Percentiles rank a stretch among this genome's conserved stretches.
phyloP scores from a whole-genome alignment of 2,329 filamentous ascomycete genomes.

The Blastomyces parvus region DNA sequence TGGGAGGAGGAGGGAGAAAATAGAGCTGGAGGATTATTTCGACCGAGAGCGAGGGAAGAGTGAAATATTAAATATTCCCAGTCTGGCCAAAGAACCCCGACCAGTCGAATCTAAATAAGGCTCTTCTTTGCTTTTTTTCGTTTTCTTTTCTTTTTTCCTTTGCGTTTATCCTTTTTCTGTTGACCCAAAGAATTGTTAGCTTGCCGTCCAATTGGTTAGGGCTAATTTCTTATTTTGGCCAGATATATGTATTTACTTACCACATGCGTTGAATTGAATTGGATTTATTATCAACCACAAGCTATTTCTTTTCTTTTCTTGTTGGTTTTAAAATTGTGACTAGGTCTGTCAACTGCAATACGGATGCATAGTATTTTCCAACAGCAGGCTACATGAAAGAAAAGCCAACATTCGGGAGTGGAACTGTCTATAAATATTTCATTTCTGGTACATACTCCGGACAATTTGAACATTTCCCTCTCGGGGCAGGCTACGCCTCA shows the following conservation, averaged over 20 bases:
- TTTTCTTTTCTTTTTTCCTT: background rate
- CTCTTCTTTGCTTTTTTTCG: background rate
- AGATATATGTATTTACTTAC: background rate
- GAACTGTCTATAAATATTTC: no score
- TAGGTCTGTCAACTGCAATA: no score
- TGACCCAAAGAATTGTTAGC: constrained; percentile 39
- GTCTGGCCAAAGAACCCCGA: background rate
- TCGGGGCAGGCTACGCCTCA: no score
- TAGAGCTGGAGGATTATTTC: background rate
- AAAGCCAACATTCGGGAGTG: no score
- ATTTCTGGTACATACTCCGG: no score
- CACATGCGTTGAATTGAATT: no score
- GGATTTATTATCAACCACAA: no score
- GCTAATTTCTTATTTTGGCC: background rate
- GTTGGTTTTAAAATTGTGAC: no score
- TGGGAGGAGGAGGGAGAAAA: background rate
- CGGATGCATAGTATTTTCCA: no score
- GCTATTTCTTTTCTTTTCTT: no score
- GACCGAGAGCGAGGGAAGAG: background rate
- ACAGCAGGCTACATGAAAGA: no score
- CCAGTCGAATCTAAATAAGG: background rate
- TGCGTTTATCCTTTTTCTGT: constrained; percentile 23
- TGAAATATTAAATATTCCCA: background rate
- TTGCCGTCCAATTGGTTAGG: background rate
- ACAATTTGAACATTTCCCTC: no score